Evolutionary conservation across 129 eudicot species (phyloP).

Genomic region (Erigeron canadensis): DNA sequence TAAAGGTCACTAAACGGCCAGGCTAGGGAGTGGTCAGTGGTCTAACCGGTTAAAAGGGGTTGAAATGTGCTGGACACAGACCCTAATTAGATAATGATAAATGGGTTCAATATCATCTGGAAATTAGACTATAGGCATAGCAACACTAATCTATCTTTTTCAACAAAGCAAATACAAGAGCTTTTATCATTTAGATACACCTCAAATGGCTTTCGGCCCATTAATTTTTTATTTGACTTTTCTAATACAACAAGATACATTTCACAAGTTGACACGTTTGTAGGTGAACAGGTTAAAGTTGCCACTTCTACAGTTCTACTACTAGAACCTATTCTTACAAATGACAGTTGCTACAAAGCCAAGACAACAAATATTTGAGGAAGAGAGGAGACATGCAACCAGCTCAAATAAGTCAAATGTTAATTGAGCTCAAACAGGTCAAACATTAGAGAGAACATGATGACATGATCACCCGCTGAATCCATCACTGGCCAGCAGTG

Average conservation of each 20-base stretch:
- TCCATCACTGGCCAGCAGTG: no score
- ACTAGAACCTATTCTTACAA: neutral
- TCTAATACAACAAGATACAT: no score
- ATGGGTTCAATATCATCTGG: no score
- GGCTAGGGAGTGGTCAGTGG: neutral
- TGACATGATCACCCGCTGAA: neutral
- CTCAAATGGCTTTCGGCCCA: neutral
- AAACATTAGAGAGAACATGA: neutral
- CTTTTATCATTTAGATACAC: neutral
- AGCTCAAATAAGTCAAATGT: no score
- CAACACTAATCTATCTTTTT: neutral
- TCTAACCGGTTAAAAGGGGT: neutral
- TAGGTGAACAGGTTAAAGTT: neutral
- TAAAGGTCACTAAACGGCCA: neutral
- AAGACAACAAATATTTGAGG: neutral
- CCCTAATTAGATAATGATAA: no score
- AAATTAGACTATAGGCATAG: no score
- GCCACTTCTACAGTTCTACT: neutral
- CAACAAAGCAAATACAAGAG: neutral
- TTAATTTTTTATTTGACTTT: neutral
- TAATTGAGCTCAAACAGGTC: neutral
- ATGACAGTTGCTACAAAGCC: neutral
- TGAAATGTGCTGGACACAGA: no score
- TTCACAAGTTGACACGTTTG: neutral
- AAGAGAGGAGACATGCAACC: neutral